Evolutionary conservation across 78 protist genomes (phyloP), one percentile per base, ranked within the genome.

Genomic region (Dictyostelium capitatum): DNA sequence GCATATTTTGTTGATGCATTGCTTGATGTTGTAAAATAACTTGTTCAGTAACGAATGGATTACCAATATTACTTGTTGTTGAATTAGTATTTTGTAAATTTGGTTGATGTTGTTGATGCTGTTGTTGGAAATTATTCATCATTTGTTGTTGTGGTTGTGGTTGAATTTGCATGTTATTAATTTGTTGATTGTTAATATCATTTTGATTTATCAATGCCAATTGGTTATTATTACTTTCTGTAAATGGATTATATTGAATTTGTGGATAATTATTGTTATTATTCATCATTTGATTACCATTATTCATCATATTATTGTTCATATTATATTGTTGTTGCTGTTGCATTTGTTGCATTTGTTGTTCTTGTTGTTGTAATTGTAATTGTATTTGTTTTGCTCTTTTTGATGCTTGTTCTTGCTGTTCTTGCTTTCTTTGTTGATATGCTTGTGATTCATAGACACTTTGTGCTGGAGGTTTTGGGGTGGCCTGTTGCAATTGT

Each of bases 381-480:
- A 23, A 41, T 77, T 77, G 69, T 3, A 25, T 43, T 6, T 51
- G 65, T 48, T 23, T 43, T 14, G 3, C n/a, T 28, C 10, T 37
- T 19, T 67, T 11, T 25, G 65, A 32, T 51, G 48, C 43, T 48
- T 51, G 64, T 30, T 1, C 8, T 69, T 82, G 69, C 51, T 82
- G 59, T 9, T 77, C n/a, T 54, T 83, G 43, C 43, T 3, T 37
- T 37, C 43, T 37, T 37, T 37, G 81, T 41, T 50, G 80, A 23
- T 47, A 57, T 80, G 53, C 20, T 10, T 67, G 73, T 1, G 19
- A 51, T 7, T 82, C 90, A 51, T 82, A 46, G 1, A 82, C n/a
- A n/a, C n/a, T n/a, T n/a, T n/a, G n/a, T 50, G 14, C 80, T 69
- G 93, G 93, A 30, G 93, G 32, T 78, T 70, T 87, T 59, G 84